These are phyloP conservation scores for Quercus agrifolia DNA, from an alignment of 306 rosid species.

Conservation along the genomic window DNA sequence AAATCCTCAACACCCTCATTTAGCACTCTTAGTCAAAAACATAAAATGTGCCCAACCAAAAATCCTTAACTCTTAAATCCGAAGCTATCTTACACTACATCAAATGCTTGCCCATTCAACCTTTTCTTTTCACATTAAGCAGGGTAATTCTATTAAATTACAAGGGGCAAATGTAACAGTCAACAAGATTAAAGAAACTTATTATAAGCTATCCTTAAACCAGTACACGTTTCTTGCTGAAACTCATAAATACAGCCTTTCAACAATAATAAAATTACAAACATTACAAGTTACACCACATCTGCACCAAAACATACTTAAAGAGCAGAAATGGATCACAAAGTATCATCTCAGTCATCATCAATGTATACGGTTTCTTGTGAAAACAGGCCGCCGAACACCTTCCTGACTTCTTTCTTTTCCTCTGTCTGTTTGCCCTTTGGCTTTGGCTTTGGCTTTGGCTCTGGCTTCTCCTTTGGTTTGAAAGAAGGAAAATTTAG, in stretches of 20 bases:
- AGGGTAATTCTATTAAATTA: not conserved
- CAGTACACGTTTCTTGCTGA: conserved; percentile 25
- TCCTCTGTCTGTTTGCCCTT: conserved; percentile 29
- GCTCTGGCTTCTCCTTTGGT: conserved; percentile 33
- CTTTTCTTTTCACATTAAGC: not conserved
- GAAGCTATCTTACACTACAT: not conserved
- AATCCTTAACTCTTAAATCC: too few relatives aligned
- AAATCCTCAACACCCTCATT: too few relatives aligned
- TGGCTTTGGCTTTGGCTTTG: conserved; percentile 40
- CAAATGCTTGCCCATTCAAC: not conserved
- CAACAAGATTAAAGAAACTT: not conserved
- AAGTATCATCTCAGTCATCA: conserved; percentile 57
- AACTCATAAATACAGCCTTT: conserved; percentile 20
- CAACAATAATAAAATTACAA: conserved; percentile 20
- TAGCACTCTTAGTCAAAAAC: too few relatives aligned
- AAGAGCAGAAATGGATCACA: conserved; percentile 17
- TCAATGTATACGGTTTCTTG: conserved; percentile 93
- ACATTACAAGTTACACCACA: conserved; percentile 21
- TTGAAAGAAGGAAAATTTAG: conserved; percentile 25
- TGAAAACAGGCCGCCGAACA: conserved; percentile 85
- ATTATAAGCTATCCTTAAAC: conserved; percentile 1
- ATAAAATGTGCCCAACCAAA: too few relatives aligned
- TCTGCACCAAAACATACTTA: conserved; percentile 20
- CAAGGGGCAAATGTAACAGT: not conserved
- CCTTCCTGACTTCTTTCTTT: conserved; percentile 62